These are phyloP conservation scores for Capronia coronata DNA, from an alignment of 2,329 filamentous ascomycete species.

Conservation along the genomic window DNA sequence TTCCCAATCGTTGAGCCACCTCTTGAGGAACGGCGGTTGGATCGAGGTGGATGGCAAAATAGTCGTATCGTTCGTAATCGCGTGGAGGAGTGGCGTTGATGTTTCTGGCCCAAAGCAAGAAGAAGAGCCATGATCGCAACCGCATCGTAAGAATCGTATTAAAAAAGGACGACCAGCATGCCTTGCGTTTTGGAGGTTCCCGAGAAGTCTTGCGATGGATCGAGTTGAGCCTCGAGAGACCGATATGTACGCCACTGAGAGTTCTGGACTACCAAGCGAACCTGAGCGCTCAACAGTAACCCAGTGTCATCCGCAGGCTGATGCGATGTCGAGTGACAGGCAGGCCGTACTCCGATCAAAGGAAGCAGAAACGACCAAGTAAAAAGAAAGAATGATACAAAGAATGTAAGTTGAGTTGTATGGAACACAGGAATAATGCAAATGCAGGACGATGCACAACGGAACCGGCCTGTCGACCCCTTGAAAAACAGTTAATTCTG, in stretches of 20 bases:
- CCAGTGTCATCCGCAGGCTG: not conserved
- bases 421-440: not conserved
- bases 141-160: conserved; percentile 15
- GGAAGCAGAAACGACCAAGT: not conserved
- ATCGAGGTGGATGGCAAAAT: conserved; percentile 84
- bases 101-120: conserved; percentile 45
- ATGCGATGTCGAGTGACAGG: not conserved
- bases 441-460: not conserved
- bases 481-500: not conserved
- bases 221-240: not conserved
- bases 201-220: not conserved
- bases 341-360: not conserved
- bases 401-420: not conserved
- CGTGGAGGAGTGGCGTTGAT: conserved; percentile 45
- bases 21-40: conserved; percentile 57
- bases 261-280: no score
- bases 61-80: conserved; percentile 76
- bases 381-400: not conserved
- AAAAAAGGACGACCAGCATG: conserved; percentile 9
- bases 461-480: not conserved
- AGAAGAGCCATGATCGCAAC: conserved; percentile 37
- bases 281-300: not conserved
- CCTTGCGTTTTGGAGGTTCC: not conserved
- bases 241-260: not conserved
- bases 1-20: conserved; percentile 65